phyloP scores from a whole-genome alignment of 257 asterid genomes.

The Salvia hispanica region DNA sequence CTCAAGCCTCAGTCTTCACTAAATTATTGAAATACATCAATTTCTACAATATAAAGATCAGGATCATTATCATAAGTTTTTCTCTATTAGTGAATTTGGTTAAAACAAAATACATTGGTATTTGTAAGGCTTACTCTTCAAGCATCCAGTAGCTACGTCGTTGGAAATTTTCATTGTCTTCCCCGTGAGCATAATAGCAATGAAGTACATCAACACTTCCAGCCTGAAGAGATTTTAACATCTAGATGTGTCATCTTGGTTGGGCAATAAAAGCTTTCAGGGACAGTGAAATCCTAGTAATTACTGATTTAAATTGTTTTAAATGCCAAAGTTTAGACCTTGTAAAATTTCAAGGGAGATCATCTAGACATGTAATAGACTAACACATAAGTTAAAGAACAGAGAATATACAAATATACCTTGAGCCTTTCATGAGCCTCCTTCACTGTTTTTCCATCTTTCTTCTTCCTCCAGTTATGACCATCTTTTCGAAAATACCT shows the following conservation, averaged over 20 bases:
- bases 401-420: slow-evolving; percentile 43
- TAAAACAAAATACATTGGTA: not conserved
- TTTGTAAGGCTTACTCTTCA: slow-evolving; percentile 68
- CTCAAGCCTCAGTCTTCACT: slow-evolving; percentile 12
- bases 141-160: slow-evolving; percentile 99
- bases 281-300: slow-evolving; percentile 17
- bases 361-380: slow-evolving; percentile 10
- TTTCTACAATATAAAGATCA: slow-evolving; percentile 2
- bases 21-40: not conserved
- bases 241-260: slow-evolving; percentile 31
- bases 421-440: slow-evolving; percentile 98
- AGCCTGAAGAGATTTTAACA: slow-evolving; percentile 51
- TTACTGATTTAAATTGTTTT: slow-evolving; percentile 7
- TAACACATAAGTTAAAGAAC: slow-evolving; percentile 23
- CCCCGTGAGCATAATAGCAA: slow-evolving; percentile 98
- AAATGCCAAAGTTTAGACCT: slow-evolving; percentile 15
- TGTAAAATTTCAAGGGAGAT: not conserved
- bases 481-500: slow-evolving; percentile 92
- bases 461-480: slow-evolving; percentile 95
- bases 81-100: not conserved
- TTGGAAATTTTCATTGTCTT: slow-evolving; percentile 79
- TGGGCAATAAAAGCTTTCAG: slow-evolving; percentile 31
- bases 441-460: slow-evolving; percentile 90
- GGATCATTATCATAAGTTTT: not conserved
- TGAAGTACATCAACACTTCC: slow-evolving; percentile 90